These are phyloP conservation scores for Wakefieldia striispora DNA, from an alignment of 768 basidiomycete species.

Conservation along the genomic window DNA sequence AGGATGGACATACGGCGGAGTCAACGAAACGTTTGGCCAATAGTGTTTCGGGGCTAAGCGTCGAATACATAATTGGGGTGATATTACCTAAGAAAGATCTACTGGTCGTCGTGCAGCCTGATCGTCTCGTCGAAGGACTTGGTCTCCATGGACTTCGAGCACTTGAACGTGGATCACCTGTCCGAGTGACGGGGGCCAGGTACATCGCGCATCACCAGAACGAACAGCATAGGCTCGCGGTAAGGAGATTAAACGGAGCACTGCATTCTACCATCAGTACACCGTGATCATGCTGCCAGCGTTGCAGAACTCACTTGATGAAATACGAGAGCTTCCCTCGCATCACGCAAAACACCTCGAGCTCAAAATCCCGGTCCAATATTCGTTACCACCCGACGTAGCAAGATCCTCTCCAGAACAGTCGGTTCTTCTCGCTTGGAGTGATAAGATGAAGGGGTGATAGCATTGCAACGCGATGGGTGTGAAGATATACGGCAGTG, in stretches of 20 bases:
- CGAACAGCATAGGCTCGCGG: conserved; percentile 55
- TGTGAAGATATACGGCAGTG: conserved; percentile 74
- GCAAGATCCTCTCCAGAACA: conserved; percentile 66
- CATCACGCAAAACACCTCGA: conserved; percentile 76
- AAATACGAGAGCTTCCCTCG: conserved; percentile 80
- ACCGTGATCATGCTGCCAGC: too few relatives aligned
- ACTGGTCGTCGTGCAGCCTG: conserved; percentile 67
- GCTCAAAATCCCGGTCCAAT: conserved; percentile 39
- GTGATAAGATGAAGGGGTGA: conserved; percentile 63
- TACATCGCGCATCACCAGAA: not conserved
- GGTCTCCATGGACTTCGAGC: conserved; percentile 32
- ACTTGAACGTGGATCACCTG: conserved; percentile 60
- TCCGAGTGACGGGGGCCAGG: conserved; percentile 1
- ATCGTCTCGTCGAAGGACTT: conserved; percentile 79
- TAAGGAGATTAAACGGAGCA: conserved; percentile 65
- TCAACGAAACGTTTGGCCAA: conserved; percentile 63
- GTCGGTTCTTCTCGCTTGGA: conserved; percentile 71
- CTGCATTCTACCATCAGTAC: conserved; percentile 34
- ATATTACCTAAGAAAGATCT: conserved; percentile 24
- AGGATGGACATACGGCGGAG: conserved; percentile 43
- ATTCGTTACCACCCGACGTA: conserved; percentile 47
- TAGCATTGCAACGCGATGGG: conserved; percentile 56
- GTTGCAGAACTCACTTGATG: conserved; percentile 59
- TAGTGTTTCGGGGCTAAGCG: conserved; percentile 55
- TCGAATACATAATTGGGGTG: not conserved